Evolutionary conservation across 768 basidiomycete species (phyloP).

Genomic region (Podaxis sp.): DNA sequence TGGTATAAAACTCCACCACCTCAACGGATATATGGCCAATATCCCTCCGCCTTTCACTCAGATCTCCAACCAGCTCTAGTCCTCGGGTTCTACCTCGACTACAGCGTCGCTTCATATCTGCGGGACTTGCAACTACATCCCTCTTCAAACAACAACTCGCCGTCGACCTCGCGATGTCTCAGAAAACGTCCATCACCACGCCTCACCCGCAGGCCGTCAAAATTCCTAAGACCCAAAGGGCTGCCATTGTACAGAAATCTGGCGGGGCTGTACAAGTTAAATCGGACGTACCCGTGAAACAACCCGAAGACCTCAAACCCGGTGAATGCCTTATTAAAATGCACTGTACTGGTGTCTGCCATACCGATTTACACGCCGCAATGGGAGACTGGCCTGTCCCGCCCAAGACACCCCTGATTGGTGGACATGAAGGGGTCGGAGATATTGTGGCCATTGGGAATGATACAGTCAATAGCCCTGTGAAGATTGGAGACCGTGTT

Average conservation of each 20-base stretch:
- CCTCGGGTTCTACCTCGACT: no score
- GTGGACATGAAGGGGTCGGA: conserved; percentile 87
- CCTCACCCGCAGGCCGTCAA: neutral
- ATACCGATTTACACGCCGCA: conserved; percentile 78
- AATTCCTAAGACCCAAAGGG: conserved; percentile 41
- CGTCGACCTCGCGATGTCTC: conserved; percentile 5
- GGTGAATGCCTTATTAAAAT: conserved; percentile 79
- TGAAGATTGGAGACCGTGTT: conserved; percentile 77
- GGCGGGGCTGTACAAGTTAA: conserved; percentile 35
- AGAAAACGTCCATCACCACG: neutral
- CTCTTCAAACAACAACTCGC: neutral
- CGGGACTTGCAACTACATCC: neutral
- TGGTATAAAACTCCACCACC: neutral
- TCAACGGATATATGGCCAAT: neutral
- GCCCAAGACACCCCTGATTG: conserved; percentile 65
- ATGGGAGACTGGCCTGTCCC: conserved; percentile 78
- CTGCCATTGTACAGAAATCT: conserved; percentile 37
- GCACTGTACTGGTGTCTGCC: conserved; percentile 80
- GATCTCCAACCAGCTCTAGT: neutral
- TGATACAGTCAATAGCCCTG: conserved; percentile 53
- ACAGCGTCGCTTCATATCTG: neutral
- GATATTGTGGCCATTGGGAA: conserved; percentile 76
- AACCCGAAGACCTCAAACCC: conserved; percentile 53
- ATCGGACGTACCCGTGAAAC: conserved; percentile 54
- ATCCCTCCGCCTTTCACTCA: neutral